phyloP scores from a whole-genome alignment of 1,284 basidiomycete genomes.

The Apiotrichum siamense region DNA sequence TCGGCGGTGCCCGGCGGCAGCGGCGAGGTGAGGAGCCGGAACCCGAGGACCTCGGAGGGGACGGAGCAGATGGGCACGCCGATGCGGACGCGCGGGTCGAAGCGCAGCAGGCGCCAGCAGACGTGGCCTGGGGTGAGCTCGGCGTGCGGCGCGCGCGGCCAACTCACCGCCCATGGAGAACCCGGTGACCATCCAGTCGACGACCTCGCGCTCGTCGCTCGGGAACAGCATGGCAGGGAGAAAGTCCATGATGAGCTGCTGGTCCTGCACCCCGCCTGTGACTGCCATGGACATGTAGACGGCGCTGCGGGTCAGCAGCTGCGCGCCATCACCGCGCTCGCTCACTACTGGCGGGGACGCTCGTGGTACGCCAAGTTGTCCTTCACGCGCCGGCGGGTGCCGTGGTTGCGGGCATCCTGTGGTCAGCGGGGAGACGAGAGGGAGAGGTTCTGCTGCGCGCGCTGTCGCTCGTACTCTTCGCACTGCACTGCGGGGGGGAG shows the following conservation, averaged over 20 bases:
- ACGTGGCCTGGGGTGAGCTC: conserved; percentile 3
- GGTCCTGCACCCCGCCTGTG: conserved; percentile 50
- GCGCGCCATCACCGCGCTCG: neutral
- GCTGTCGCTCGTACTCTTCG: no score
- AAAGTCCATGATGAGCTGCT: conserved; percentile 75
- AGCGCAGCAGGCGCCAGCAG: conserved; percentile 10
- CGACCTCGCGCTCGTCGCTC: conserved; percentile 57
- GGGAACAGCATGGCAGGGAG: conserved; percentile 74
- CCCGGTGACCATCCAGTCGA: conserved; percentile 58
- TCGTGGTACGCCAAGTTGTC: conserved; percentile 59
- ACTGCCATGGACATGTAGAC: conserved; percentile 5
- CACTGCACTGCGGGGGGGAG: no score
- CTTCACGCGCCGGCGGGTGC: conserved; percentile 42
- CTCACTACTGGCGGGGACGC: conserved; percentile 57
- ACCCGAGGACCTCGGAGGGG: conserved; percentile 3
- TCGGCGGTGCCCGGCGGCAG: neutral
- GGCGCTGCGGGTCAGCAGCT: neutral
- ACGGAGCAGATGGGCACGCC: conserved; percentile 13
- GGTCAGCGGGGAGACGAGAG: neutral
- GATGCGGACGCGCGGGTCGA: conserved; percentile 27
- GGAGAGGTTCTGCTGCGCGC: no score
- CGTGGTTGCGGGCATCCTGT: conserved; percentile 76
- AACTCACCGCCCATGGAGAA: conserved; percentile 50
- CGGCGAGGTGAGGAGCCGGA: neutral
- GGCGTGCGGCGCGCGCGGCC: neutral